These are phyloP conservation scores for Kondoa subrosea DNA, from an alignment of 768 basidiomycete species.

Conservation along the genomic window DNA sequence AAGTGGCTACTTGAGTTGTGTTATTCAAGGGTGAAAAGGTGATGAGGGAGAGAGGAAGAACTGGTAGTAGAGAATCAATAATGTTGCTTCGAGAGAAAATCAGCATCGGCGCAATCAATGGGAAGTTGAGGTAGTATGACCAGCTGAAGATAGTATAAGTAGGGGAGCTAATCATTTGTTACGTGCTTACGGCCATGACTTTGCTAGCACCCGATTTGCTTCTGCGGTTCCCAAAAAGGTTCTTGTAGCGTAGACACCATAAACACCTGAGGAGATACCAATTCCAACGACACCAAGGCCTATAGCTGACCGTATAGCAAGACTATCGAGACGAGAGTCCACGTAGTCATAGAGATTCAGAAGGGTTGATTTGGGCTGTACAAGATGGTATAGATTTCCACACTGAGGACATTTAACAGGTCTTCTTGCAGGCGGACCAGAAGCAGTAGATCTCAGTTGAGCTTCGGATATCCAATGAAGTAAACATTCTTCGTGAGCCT, in stretches of 20 bases:
- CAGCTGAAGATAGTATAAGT: not conserved
- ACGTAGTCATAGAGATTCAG: not conserved
- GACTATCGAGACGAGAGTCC: not conserved
- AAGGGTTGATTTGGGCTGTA: not conserved
- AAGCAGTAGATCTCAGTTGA: not conserved
- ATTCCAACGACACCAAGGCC: not conserved
- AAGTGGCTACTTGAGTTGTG: not conserved
- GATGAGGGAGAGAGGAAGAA: not conserved
- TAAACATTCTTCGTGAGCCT: conserved; percentile 3
- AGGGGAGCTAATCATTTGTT: not conserved
- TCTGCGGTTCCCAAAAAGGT: not conserved
- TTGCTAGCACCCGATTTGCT: not conserved
- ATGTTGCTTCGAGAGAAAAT: not conserved
- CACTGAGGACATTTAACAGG: conserved; percentile 5
- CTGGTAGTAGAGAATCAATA: not conserved
- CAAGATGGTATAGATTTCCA: not conserved
- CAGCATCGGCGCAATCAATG: not conserved
- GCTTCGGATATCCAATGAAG: conserved; percentile 3
- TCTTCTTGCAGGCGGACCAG: not conserved
- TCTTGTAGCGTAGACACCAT: not conserved
- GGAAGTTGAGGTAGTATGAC: not conserved
- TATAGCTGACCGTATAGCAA: not conserved
- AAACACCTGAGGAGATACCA: not conserved
- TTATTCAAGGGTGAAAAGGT: not conserved
- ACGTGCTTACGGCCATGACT: not conserved